Conservation (phyloP, 495 filamentous ascomycete species). For the Penicillium taxi region DNA sequence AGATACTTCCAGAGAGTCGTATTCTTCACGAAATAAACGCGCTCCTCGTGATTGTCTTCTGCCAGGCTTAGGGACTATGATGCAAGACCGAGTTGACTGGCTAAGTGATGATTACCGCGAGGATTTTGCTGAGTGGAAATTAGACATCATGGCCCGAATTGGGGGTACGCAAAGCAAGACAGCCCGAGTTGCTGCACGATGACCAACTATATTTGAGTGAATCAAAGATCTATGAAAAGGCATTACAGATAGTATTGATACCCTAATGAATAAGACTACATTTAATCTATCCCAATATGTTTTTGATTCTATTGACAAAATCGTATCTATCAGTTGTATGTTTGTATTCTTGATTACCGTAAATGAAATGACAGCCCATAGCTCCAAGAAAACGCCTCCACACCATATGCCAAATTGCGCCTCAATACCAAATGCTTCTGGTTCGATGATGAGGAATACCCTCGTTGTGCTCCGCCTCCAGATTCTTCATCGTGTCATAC, state of each 20-base stretch:
- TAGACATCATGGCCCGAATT: constrained; percentile 46
- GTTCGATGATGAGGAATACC: constrained; percentile 85
- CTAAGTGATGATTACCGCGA: constrained; percentile 59
- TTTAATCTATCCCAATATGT: no score
- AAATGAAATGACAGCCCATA: no score
- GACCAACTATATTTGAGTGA: not conserved
- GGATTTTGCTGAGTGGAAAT: constrained; percentile 69
- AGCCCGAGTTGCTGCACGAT: constrained; percentile 12
- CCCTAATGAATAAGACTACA: constrained; percentile 11
- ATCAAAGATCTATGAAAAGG: not conserved
- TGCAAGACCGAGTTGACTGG: constrained; percentile 77
- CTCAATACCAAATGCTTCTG: constrained; percentile 90
- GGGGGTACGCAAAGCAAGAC: constrained; percentile 14
- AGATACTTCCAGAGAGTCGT: constrained; percentile 2
- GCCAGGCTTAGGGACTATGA: constrained; percentile 66
- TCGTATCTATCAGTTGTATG: no score
- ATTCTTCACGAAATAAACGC: constrained; percentile 1
- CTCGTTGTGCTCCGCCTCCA: constrained; percentile 53
- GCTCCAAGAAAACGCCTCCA: no score
- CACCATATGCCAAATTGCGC: no score
- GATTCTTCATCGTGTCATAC: constrained; percentile 84
- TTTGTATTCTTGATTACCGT: no score
- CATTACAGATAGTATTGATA: constrained; percentile 17
- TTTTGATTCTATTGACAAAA: no score
- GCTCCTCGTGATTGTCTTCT: constrained; percentile 34